These are phyloP conservation scores for Allantophomopsis lycopodina DNA, from an alignment of 2,329 filamentous ascomycete species.

Conservation along the genomic window DNA sequence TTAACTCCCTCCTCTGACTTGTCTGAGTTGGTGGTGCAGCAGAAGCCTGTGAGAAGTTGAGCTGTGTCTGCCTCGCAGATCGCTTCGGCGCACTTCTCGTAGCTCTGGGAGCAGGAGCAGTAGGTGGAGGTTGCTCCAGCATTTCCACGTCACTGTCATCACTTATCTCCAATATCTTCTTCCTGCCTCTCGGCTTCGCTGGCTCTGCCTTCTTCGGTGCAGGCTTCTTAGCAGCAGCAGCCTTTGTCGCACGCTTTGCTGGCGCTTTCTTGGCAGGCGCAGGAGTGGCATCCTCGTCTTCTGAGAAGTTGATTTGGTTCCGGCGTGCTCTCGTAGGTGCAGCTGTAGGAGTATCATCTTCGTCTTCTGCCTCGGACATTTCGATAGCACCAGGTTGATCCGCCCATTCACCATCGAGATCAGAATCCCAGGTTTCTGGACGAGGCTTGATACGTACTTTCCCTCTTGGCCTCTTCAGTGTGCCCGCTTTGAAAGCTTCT, in stretches of 20 bases:
- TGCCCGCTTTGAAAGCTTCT: constrained; percentile 52
- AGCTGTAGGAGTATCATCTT: constrained; percentile 30
- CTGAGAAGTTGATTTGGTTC: constrained; percentile 23
- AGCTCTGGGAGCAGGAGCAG: constrained; percentile 15
- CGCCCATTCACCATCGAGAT: constrained; percentile 76
- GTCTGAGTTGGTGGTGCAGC: constrained; percentile 19
- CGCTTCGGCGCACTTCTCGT: constrained; percentile 20
- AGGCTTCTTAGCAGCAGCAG: constrained; percentile 24
- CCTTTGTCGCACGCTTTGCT: constrained; percentile 15
- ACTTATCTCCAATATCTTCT: constrained; percentile 24
- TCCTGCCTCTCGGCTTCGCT: constrained; percentile 25
- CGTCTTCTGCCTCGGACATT: constrained; percentile 25
- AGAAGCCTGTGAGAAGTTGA: constrained; percentile 32
- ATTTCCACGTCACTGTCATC: constrained; percentile 37
- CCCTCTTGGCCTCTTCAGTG: constrained; percentile 33
- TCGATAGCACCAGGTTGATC: constrained; percentile 58
- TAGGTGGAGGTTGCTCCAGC: constrained; percentile 30
- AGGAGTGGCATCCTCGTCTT: constrained; percentile 30
- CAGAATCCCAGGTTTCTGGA: constrained; percentile 77
- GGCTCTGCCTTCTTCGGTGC: constrained; percentile 14
- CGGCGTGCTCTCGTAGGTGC: constrained; percentile 13
- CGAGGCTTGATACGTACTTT: constrained; percentile 55
- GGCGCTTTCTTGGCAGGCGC: constrained; percentile 22
- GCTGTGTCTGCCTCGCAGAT: constrained; percentile 28
- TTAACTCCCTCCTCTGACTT: constrained; percentile 37